A percentile compares a stretch with the other conserved stretches of the same genome.
These are phyloP conservation scores for Basipetospora chlamydospora DNA, from an alignment of 2,329 filamentous ascomycete species.

Conservation along the genomic window DNA sequence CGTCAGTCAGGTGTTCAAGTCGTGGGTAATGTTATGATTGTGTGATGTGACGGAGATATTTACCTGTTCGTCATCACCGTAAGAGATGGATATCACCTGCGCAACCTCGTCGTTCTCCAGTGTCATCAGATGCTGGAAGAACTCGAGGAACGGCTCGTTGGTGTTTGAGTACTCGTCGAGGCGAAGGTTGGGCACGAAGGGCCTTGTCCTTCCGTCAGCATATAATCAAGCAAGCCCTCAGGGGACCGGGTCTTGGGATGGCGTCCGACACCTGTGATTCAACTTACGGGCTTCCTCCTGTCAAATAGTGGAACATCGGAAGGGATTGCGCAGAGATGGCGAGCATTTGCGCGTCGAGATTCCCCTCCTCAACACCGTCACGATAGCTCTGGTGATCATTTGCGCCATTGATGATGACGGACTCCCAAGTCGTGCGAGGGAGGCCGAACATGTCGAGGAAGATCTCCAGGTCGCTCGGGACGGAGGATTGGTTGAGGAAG, in stretches of 20 bases:
- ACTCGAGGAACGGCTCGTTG: constrained; percentile 58
- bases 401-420: constrained; percentile 23
- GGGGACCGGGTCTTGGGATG: too few relatives aligned
- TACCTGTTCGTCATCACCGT: constrained; percentile 50
- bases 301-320: constrained; percentile 14
- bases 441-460: constrained; percentile 23
- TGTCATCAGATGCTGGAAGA: constrained; percentile 40
- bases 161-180: constrained; percentile 22
- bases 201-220: too few relatives aligned
- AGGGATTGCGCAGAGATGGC: constrained; percentile 9
- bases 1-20: background rate
- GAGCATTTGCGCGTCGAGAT: constrained; percentile 14
- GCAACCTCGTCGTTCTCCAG: constrained; percentile 34
- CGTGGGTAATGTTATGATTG: constrained; percentile 1
- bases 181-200: constrained; percentile 16
- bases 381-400: constrained; percentile 21
- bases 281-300: constrained; percentile 10
- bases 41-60: background rate
- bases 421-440: constrained; percentile 27
- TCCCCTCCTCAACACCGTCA: constrained; percentile 10
- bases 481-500: constrained; percentile 36
- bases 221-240: too few relatives aligned
- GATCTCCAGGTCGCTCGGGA: constrained; percentile 26
- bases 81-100: constrained; percentile 47
- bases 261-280: too few relatives aligned